Conservation (phyloP, 2,329 filamentous ascomycete genomes). For the Neofusicoccum sp. region DNA sequence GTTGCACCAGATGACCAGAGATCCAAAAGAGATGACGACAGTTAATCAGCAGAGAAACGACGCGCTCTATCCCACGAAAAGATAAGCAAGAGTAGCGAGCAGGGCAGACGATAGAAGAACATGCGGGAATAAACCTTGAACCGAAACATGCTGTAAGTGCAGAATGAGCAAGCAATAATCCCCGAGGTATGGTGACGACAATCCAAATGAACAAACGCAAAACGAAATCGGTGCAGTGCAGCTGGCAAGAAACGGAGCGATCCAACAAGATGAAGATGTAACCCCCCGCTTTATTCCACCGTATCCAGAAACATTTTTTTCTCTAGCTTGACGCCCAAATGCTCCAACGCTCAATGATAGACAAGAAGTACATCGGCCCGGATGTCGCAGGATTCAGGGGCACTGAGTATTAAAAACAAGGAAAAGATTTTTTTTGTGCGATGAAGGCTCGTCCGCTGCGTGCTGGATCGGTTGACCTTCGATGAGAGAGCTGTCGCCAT, state of each 20-base stretch:
- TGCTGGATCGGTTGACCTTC: not conserved
- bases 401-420: slow-evolving; percentile 7
- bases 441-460: not conserved
- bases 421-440: not conserved
- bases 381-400: not conserved
- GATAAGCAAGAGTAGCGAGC: not conserved
- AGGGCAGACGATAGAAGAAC: not conserved
- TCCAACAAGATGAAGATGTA: slow-evolving; percentile 2
- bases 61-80: not conserved
- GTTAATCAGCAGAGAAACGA: not conserved
- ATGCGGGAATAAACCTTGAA: not conserved
- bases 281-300: not conserved
- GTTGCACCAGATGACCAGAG: not conserved
- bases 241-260: not conserved
- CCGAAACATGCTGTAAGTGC: not conserved
- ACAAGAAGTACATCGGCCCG: slow-evolving; percentile 11
- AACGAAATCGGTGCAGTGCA: not conserved
- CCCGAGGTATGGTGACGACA: not conserved
- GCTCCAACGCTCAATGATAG: slow-evolving; percentile 16
- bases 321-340: slow-evolving; percentile 16
- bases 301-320: slow-evolving; percentile 4
- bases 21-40: not conserved
- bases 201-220: not conserved
- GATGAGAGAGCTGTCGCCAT: not conserved
- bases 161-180: not conserved